These are phyloP conservation scores for Solanum pennellii DNA, from an alignment of 257 asterid species.

Conservation along the genomic window DNA sequence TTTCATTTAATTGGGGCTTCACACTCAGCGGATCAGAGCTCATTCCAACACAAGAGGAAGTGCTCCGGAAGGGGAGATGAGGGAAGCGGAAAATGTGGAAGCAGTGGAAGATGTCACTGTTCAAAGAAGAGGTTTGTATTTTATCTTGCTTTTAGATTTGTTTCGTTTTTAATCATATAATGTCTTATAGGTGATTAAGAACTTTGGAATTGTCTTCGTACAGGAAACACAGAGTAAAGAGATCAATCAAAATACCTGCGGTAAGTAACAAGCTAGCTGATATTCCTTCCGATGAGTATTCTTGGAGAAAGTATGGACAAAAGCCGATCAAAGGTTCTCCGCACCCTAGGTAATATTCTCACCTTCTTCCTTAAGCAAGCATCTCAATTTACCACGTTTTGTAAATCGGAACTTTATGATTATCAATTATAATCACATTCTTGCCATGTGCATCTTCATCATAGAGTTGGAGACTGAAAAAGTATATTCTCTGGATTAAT, in stretches of 20 bases:
- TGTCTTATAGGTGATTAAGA: background rate
- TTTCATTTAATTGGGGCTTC: slow-evolving; percentile 57
- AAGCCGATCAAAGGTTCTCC: slow-evolving; percentile 82
- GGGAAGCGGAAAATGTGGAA: slow-evolving; percentile 86
- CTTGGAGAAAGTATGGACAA: slow-evolving; percentile 83
- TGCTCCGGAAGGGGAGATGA: slow-evolving; percentile 70
- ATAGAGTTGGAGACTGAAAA: background rate
- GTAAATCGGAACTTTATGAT: background rate
- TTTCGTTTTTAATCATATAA: background rate
- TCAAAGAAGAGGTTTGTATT: slow-evolving; percentile 75
- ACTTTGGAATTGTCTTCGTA: background rate
- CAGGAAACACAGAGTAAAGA: slow-evolving; percentile 64
- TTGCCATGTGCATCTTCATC: background rate
- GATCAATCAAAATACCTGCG: slow-evolving; percentile 66
- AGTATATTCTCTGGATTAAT: background rate
- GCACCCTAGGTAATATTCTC: slow-evolving; percentile 45
- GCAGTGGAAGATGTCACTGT: slow-evolving; percentile 77
- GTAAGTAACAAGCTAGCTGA: slow-evolving; percentile 67
- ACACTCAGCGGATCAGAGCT: slow-evolving; percentile 65
- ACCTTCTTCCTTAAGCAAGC: background rate
- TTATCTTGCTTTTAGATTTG: background rate
- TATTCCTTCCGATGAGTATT: slow-evolving; percentile 63
- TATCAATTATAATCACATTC: background rate
- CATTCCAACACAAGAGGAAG: slow-evolving; percentile 56
- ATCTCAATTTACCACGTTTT: background rate